These are phyloP conservation scores for Daldinia eschscholtzii DNA, from an alignment of 2,329 filamentous ascomycete genomes.

Conservation along the genomic window DNA sequence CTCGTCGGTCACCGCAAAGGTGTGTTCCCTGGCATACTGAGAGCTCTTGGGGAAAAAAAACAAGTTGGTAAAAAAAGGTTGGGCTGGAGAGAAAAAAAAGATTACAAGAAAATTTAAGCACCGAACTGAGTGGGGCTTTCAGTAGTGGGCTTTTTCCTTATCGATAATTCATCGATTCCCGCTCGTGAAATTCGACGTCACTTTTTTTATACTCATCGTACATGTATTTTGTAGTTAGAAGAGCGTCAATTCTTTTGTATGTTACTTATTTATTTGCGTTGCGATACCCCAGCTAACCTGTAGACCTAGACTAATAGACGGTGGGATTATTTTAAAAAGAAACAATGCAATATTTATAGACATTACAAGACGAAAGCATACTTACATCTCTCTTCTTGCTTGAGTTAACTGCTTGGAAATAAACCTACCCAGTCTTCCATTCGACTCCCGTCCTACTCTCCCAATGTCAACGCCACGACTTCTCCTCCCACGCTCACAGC, in stretches of 20 bases:
- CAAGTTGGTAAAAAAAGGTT: slow-evolving; percentile 10
- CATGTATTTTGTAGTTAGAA: background rate
- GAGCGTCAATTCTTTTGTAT: background rate
- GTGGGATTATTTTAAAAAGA: slow-evolving; percentile 12
- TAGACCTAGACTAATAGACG: slow-evolving; percentile 21
- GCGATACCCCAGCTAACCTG: background rate
- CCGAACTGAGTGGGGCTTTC: slow-evolving; percentile 13
- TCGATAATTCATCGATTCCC: slow-evolving; percentile 25
- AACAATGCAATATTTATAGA: slow-evolving; percentile 34
- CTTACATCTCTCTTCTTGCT: background rate
- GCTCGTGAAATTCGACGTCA: slow-evolving; percentile 28
- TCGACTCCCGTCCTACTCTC: too few relatives aligned
- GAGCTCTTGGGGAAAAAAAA: slow-evolving; percentile 33
- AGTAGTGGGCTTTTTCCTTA: slow-evolving; percentile 11
- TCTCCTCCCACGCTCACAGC: slow-evolving; percentile 45
- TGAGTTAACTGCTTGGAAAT: background rate
- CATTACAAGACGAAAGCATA: background rate
- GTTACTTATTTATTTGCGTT: slow-evolving; percentile 4
- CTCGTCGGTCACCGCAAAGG: slow-evolving; percentile 33
- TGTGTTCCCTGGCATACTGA: slow-evolving; percentile 39
- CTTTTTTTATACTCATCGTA: slow-evolving; percentile 6
- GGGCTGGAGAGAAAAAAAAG: slow-evolving; percentile 22
- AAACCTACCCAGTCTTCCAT: background rate
- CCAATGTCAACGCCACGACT: slow-evolving; percentile 41
- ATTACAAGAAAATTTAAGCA: slow-evolving; percentile 30